Conservation (phyloP, 768 basidiomycete genomes). For the Russula ochroleuca region DNA sequence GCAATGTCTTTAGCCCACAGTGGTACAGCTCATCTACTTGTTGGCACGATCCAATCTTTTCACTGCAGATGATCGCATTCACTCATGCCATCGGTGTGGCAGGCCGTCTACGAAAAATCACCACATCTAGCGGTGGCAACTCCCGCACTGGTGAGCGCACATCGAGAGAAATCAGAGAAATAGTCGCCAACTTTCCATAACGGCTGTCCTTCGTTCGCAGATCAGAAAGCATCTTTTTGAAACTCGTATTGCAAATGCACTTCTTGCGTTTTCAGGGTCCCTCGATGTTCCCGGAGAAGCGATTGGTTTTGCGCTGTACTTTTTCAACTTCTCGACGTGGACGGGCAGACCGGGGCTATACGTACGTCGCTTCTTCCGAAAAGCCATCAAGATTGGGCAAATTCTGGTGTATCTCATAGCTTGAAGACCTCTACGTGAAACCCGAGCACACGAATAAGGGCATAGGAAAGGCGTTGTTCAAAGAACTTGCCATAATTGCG, state of each 20-base stretch:
- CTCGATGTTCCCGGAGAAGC: conserved; percentile 43
- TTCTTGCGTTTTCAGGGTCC: conserved; percentile 64
- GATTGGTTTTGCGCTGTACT: conserved; percentile 58
- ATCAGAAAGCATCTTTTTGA: conserved; percentile 73
- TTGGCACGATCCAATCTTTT: conserved; percentile 48
- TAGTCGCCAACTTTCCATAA: background rate
- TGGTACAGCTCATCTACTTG: conserved; percentile 66
- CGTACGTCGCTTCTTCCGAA: conserved; percentile 46
- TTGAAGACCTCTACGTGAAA: conserved; percentile 90
- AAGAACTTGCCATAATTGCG: conserved; percentile 79
- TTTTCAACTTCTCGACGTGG: conserved; percentile 97
- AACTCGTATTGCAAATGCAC: conserved; percentile 63
- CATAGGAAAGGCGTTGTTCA: conserved; percentile 87
- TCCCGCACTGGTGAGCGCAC: conserved; percentile 64
- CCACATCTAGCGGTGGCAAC: conserved; percentile 82
- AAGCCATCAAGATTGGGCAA: background rate
- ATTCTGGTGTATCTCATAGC: conserved; percentile 40
- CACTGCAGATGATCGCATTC: conserved; percentile 7
- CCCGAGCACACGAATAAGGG: conserved; percentile 68
- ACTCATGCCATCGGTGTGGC: conserved; percentile 15
- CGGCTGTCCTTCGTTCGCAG: conserved; percentile 38
- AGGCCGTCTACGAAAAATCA: conserved; percentile 90
- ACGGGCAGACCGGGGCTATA: conserved; percentile 87
- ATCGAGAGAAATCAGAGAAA: background rate
- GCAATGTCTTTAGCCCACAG: conserved; percentile 40